Base-by-base conservation (phyloP, 768 basidiomycete genomes). In the Bullera alba region DNA sequence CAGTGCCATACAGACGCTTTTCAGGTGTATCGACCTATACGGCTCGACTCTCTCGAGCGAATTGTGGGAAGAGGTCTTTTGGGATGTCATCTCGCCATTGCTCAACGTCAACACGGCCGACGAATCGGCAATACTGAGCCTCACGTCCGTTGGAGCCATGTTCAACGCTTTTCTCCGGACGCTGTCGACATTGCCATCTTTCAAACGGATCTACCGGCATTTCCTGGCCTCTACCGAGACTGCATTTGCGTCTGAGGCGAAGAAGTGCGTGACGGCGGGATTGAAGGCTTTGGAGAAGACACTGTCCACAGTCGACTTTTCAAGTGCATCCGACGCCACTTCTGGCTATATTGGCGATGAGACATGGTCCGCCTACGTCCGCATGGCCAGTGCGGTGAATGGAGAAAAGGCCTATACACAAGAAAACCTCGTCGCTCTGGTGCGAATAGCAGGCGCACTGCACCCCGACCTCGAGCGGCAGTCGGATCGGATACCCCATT, bases 1-100 rank as follows among this genome's bases (percentile, higher is more conserved):
- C 57, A 89, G 89, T 0, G 91, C 93, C 8, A 92, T 96, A 38
- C 91, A 95, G 72, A 96, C 92, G 1, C 70, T 99, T 46, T 97
- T 95, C 74, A 80, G 92, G 42, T 87, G 89, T 2, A 81, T 96
- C 75, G 89, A 93, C 71, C 77, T 96, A 8, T 96, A 99, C 65
- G 93, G 93, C 2, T 82, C 83, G 6, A 87, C 84, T 0, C 76
- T 99, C 43, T 86, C 83, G 61, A 67, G 79, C 32, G 83, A 83
- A 5, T 86, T 85, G 0, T 99, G 93, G 93, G 81, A 85, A 35
- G 81, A 87, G 46, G 89, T 89, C 53, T 77, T 93, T n/a, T 90
- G 87, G 85, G 83, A 84, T 66, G 80, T 96, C 50, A 82, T 87
- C 12, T 88, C 93, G 72, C 90, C 90, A 5, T 76, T 97, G 3